Base-by-base conservation (phyloP, 495 filamentous ascomycete genomes). In the Penicillium coprophilum region DNA sequence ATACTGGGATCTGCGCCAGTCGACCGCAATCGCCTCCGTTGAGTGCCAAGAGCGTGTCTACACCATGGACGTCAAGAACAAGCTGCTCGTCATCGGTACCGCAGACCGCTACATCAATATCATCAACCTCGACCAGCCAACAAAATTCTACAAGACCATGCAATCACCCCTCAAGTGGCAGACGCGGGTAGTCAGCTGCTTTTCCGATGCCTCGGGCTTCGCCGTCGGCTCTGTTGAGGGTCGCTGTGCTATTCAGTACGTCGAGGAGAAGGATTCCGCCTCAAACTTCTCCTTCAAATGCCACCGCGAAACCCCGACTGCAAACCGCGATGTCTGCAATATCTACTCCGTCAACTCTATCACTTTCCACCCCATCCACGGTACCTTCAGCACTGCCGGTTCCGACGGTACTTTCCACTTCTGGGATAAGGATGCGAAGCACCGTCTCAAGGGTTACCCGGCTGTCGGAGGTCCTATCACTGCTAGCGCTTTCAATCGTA, bases 261-360 rank as follows among this genome's bases (percentile, higher is more conserved):
- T 90, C 11, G 89, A 95, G 52, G 90, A 95, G 17, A 94, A 93
- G 68, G 88, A 96, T 64, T 78, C 84, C 13, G 80, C 82, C 62
- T 85, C 83, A 51, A 94, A 94, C 69, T 93, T 96, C 76, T 88
- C 86, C 24, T 97, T 96, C 80, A 95, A 93, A 72, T 97, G 92
- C 70, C 92, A 97, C 67, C 89, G 92, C 21, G 86, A 92, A 62
- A 80, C 84, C 11, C 82, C 86, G 0, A 66, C 84, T n/a, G 80
- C 77, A 59, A 78, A 77, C 60, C 78, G 82, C 55, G 81, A 86
- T 58, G 72, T 86, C 60, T 85, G 84, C 50, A 91, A 95, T 64
- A 91, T 97, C 64, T 96, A 85, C 78, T 80, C 88, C 12, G 90
- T 97, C 62, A 96, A 97, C 71, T 82, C 87, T 55, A 93, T 96